Percentiles rank a stretch among this genome's conserved stretches.
These are phyloP conservation scores for Colletotrichum graminicola DNA, from an alignment of 2,329 filamentous ascomycete species.

Conservation along the genomic window DNA sequence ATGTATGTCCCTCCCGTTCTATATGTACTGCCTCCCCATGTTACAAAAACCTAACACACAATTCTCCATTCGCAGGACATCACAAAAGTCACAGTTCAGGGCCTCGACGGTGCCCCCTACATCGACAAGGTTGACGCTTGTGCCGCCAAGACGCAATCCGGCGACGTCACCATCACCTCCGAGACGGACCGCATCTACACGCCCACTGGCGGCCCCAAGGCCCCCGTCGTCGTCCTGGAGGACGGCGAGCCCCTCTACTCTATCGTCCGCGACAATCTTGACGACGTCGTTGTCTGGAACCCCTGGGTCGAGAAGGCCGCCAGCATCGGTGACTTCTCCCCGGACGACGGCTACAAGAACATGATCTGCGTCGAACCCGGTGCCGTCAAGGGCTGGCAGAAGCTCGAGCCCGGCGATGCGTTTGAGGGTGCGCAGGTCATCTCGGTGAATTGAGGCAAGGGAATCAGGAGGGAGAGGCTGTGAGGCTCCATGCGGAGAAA, in stretches of 20 bases:
- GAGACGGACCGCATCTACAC: conserved; percentile 94
- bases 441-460: conserved; percentile 18
- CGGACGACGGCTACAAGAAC: conserved; percentile 89
- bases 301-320: conserved; percentile 90
- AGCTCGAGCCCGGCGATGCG: conserved; percentile 81
- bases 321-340: conserved; percentile 86
- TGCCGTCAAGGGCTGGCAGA: conserved; percentile 83
- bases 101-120: conserved; percentile 82
- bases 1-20: conserved; percentile 62
- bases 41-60: not conserved
- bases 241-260: conserved; percentile 75
- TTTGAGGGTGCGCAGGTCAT: conserved; percentile 74
- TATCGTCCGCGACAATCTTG: conserved; percentile 85
- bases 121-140: conserved; percentile 83
- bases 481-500: not conserved
- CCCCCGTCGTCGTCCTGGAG: conserved; percentile 71
- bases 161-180: conserved; percentile 75
- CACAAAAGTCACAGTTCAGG: conserved; percentile 75
- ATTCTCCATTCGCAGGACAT: conserved; percentile 75
- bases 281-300: conserved; percentile 96
- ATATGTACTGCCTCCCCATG: not conserved
- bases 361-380: conserved; percentile 98
- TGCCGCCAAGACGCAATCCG: conserved; percentile 73
- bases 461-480: not conserved
- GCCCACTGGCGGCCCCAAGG: conserved; percentile 70